Base-by-base conservation (phyloP, 495 filamentous ascomycete genomes). In the Platismatia glauca region DNA sequence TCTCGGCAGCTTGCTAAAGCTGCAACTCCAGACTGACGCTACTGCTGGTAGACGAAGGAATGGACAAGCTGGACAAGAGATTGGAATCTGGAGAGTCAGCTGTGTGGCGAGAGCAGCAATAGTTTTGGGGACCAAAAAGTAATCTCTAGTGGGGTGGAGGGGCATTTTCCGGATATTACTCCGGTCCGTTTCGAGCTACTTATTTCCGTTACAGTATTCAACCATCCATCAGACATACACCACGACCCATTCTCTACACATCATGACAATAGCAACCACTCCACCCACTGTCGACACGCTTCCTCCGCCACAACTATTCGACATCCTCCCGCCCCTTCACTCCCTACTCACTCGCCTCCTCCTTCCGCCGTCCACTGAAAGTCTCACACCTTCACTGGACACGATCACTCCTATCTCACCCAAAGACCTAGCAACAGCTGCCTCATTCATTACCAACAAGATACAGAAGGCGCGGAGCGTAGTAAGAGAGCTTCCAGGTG, bases 361-460 rank as follows among this genome's bases (percentile, higher is more conserved):
- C 59, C 55, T 57, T 24, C 67, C 68, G 13, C 63, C 69, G 31
- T 13, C 55, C 24, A 7, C 29, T 22, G 53, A 59, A 57, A 24
- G 50, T 59, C 29, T 33, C 64, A 29, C 68, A 22, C 15, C 68
- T 29, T 24, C 63, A 52, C 8, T 57, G 41, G 11, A 66, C 72
- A 35, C 69, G 16, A 63, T 73, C 15, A 75, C 75, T 18, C 76
- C 76, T 24, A 79, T 95, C 37, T 82, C 85, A 48, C 82, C 87
- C 46, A 94, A 96, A 73, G 85, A 92, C 64, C 82, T 97, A 29
- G 82, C 85, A 13, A 81, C 84, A 1, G 89, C 86, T 46, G 86
- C 87, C 5, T 87, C 88, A 63, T 79, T 81, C 20, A 76, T 98
- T 64, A 89, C 86, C 69, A 84, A 90, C 73, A 87, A 89, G 71